A percentile compares a stretch with the other conserved stretches of the same genome.
phyloP scores from a whole-genome alignment of 169 alveolate genomes.

The Neospora caninum region DNA sequence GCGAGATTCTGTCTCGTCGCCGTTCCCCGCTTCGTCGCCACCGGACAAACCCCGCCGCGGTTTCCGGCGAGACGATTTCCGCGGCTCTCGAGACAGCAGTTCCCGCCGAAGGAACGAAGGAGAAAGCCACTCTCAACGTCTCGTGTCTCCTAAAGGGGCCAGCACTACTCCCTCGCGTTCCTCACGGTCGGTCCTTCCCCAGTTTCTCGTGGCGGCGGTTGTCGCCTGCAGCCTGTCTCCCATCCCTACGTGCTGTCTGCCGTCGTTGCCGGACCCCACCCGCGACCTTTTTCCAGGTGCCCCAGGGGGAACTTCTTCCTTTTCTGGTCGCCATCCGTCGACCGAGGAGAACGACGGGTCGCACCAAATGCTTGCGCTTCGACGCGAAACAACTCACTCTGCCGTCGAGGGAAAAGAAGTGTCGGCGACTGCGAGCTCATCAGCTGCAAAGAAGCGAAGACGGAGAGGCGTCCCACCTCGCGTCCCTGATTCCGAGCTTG shows the following conservation, averaged over 20 bases:
- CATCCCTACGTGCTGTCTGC: not conserved
- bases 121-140: not conserved
- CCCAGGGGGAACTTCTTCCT: not conserved
- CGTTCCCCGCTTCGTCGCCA: no score
- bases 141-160: not conserved
- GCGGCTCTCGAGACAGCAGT: not conserved
- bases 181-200: not conserved
- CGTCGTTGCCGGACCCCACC: not conserved
- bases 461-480: constrained; percentile 1
- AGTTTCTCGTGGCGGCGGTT: not conserved
- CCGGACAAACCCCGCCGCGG: no score
- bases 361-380: not conserved
- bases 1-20: no score
- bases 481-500: not conserved
- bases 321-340: not conserved
- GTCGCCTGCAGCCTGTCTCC: not conserved
- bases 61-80: not conserved
- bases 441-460: not conserved
- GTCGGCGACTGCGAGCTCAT: no score
- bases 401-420: no score
- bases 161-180: not conserved
- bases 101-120: not conserved
- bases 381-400: no score
- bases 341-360: not conserved
- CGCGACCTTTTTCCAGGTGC: not conserved